A percentile compares a stretch with the other conserved stretches of the same genome.
Conservation (phyloP, 495 filamentous ascomycete genomes). For the Podospora pseudopauciseta region DNA sequence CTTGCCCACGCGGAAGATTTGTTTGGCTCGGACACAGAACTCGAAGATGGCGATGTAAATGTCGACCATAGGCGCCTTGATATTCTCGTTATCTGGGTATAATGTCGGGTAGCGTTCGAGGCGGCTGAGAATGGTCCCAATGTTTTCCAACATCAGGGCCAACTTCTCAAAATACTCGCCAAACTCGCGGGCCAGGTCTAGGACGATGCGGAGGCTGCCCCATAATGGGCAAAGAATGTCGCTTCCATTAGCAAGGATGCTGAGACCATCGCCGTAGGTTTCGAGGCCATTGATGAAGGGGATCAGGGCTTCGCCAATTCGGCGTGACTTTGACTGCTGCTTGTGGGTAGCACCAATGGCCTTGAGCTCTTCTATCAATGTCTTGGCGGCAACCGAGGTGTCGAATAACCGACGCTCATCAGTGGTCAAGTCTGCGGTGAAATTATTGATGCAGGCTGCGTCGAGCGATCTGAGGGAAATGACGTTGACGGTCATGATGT, state of each 20-base stretch:
- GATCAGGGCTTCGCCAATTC: constrained; percentile 7
- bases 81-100: constrained; percentile 16
- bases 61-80: constrained; percentile 5
- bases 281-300: constrained; percentile 17
- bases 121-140: constrained; percentile 12
- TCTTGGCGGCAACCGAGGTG: not conserved
- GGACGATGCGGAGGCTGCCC: constrained; percentile 12
- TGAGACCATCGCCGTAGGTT: constrained; percentile 13
- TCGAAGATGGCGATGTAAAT: constrained; percentile 17
- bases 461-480: not conserved
- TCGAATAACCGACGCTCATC: not conserved
- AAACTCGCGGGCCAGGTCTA: constrained; percentile 16
- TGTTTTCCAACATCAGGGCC: constrained; percentile 13
- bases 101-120: constrained; percentile 10
- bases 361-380: not conserved
- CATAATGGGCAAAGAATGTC: constrained; percentile 18
- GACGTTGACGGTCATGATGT: not conserved
- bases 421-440: not conserved
- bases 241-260: constrained; percentile 18
- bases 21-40: constrained; percentile 12
- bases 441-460: not conserved
- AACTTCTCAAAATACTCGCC: constrained; percentile 22
- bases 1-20: constrained; percentile 14
- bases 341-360: not conserved
- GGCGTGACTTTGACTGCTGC: constrained; percentile 5